Percentiles rank a stretch among this genome's conserved stretches.
Evolutionary conservation across 371 early-diverging fungal genomes (phyloP).

Genomic region (Rhizopus arrhizus): DNA sequence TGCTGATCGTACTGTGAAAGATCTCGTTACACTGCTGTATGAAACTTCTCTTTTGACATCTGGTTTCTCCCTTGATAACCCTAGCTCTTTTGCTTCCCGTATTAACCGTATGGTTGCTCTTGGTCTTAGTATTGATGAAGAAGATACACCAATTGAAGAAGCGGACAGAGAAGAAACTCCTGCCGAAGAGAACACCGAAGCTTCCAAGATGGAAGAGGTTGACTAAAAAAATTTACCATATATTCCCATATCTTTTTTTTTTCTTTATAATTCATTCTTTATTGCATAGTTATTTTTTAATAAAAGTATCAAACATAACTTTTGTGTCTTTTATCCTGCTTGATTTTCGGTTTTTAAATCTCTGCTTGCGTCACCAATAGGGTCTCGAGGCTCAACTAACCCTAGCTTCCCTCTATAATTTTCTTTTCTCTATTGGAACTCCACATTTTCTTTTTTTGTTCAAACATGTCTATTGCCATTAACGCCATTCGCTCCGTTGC

Average conservation of each 20-base stretch:
- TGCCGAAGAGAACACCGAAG: constrained; percentile 44
- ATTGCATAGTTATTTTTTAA: too few species aligned
- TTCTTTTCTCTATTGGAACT: neutral
- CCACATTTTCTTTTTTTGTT: neutral
- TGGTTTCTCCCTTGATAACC: constrained; percentile 97
- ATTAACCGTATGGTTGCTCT: constrained; percentile 98
- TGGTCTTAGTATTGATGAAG: constrained; percentile 92
- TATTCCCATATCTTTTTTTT: too few species aligned
- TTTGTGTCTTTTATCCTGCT: too few species aligned
- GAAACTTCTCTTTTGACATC: constrained; percentile 94
- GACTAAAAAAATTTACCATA: constrained; percentile 62
- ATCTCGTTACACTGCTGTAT: constrained; percentile 90
- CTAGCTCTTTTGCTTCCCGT: constrained; percentile 88
- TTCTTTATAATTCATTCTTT: too few species aligned
- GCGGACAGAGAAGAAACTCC: constrained; percentile 25
- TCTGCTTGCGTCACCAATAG: constrained; percentile 6
- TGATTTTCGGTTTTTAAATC: constrained; percentile 9
- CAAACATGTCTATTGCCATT: constrained; percentile 50
- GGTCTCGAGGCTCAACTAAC: constrained; percentile 4
- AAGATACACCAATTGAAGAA: constrained; percentile 57
- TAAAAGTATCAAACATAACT: too few species aligned
- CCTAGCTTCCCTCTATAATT: constrained; percentile 5
- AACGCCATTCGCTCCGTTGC: constrained; percentile 50
- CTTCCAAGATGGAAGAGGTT: constrained; percentile 97
- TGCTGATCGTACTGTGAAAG: constrained; percentile 96